Base-by-base conservation (phyloP, 2,329 filamentous ascomycete genomes). In the Tolypocladium tundrense region DNA sequence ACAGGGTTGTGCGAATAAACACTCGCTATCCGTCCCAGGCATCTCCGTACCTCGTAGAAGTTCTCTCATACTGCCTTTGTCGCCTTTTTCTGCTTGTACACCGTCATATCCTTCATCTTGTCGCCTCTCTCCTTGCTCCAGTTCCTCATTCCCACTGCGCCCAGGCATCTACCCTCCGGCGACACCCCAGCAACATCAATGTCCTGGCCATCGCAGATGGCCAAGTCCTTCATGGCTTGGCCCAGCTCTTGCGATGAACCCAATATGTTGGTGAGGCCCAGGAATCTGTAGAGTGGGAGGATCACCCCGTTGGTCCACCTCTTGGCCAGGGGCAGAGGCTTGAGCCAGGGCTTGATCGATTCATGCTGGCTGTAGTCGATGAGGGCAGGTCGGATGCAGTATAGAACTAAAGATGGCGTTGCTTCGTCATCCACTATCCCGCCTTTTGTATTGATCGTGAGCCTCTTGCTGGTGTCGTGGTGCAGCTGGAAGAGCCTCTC, bases 401-500 rank as follows among this genome's bases (percentile, higher is more conserved):
- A 56, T 9, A 56, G 16, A 9, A 13, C 7, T 6, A 56, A n/a
- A 11, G 54, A 56, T 2, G 54, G 31, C 8, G 51, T 33, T 27
- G 54, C 41, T 5, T 54, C 53, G 3, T 54, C 37, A 8, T 42
- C 35, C 19, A 43, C 10, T 27, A 54, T 54, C 11, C 39, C 39
- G 3, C 53, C 53, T 27, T 43, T 54, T 2, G 53, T 54, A 5
- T 27, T 39, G 11, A 54, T 54, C 39, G 24, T 40, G n/a, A 54
- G 37, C 21, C 53, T 39, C 35, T 56, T 56, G 54, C 54, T 56
- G 14, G 41, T n/a, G n/a, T 56, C 54, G 14, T 51, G 42, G 13
- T 56, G 54, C 10, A 56, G 54, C 35, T 56, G 54, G 43, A 50
- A 51, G 21, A 56, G 54, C n/a, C 31, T 45, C 24, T 56, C 42